Base-by-base conservation (phyloP, 306 rosid genomes). In the Vigna mungo region DNA sequence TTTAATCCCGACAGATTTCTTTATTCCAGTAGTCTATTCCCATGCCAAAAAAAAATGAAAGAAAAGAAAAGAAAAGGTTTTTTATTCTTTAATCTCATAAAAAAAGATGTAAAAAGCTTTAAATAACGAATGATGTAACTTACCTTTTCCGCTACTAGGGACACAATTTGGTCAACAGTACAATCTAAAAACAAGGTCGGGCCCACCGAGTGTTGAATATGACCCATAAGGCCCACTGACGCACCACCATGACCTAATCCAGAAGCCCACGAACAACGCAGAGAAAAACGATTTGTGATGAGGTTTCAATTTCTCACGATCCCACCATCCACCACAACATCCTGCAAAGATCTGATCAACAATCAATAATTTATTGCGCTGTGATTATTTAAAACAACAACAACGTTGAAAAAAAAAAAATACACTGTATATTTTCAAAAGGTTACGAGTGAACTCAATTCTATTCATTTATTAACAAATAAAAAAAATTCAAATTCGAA, bases 201-300 rank as follows among this genome's bases (percentile, higher is more conserved):
- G 32, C 49, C 34, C 66, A 11, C 1, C 1, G 4, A 37, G 39
- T 17, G 55, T 58, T 73, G 58, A 25, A 13, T 4, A 16, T 21
- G 9, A 66, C 58, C 9, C 37, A 41, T 12, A 5, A 5, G 65
- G 61, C 65, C 76, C 76, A 72, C 32, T 39, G 39, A 55, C 21
- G 30, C 2, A 32, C 32, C 14, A 3, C 8, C 36, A 13, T 37
- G 13, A 54, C 36, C 77, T 17, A 17, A 72, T 21, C 30, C 11
- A 17, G n/a, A 48, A 1, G 54, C 20, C 66, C 39, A 39, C 66
- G 18, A 14, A 34, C 76, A 73, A 41, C 55, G 67, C 27, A 13
- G 41, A 30, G 7, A 17, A 59, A 9, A 59, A 60, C 1, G 67
- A 60, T 15, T 0, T 7, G 7, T 15, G 0, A 12, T 5, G 27